Evolutionary conservation across 225 moss, liverwort and hornwort species (phyloP).

Genomic region (Sphagnum tenellum): DNA sequence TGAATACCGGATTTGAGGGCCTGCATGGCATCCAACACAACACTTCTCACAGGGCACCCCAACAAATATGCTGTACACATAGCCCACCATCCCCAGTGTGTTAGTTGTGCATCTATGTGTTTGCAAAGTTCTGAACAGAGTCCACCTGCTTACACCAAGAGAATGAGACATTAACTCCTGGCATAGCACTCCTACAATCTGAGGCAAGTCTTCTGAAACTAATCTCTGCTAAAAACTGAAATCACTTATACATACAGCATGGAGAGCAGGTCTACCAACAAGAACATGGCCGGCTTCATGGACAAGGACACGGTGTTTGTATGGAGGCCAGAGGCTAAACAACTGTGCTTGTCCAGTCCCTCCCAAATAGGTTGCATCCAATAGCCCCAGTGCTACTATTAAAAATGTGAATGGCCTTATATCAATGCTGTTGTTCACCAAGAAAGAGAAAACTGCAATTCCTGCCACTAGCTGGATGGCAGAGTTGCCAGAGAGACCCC

Average conservation of each 20-base stretch:
- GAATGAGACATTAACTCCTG: no score
- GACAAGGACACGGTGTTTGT: constrained; percentile 64
- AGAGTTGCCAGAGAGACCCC: constrained; percentile 72
- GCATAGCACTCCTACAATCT: no score
- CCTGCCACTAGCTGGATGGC: constrained; percentile 43
- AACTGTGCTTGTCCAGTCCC: constrained; percentile 65
- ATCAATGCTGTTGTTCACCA: constrained; percentile 64
- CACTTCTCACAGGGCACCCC: constrained; percentile 88
- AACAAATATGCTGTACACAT: constrained; percentile 73
- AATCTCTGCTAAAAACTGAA: no score
- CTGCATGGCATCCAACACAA: constrained; percentile 65
- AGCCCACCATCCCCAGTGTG: no score
- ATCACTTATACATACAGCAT: no score
- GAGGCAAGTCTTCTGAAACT: no score
- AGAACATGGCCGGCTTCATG: constrained; percentile 99
- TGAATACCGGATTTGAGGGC: constrained; percentile 66
- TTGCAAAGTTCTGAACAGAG: no score
- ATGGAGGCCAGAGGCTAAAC: constrained; percentile 77
- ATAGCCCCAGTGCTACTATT: constrained; percentile 56
- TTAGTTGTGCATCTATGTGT: no score
- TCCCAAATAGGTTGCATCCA: constrained; percentile 74
- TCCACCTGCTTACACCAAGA: no score
- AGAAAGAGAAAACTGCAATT: constrained; percentile 56
- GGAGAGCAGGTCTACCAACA: constrained; percentile 43
- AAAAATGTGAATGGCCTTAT: constrained; percentile 50